Base-by-base conservation (phyloP, 1,284 basidiomycete species). In the Ceratobasidium sp. region DNA sequence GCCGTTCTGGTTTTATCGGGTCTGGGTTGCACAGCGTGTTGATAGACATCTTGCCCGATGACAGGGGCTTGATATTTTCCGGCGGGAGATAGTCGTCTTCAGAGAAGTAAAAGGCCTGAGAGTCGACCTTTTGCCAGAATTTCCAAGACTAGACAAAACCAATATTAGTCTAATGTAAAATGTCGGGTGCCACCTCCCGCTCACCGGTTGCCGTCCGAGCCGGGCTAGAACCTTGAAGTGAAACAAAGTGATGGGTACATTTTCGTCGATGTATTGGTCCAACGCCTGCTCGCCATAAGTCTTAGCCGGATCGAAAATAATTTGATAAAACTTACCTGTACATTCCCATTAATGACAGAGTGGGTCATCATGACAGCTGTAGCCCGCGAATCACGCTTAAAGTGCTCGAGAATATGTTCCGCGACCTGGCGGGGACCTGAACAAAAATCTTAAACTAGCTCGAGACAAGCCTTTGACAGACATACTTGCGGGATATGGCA, bases 1-100 rank as follows among this genome's bases (percentile, higher is more conserved):
- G 17, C 78, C 73, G 46, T 76, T 46, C 81, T 65, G 56, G 89
- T 89, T 82, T 92, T 91, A 44, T 25, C 22, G 71, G 71, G 40
- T 74, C 61, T 15, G 71, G 71, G 37, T 74, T 52, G 61, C 71
- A 74, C 34, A 74, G 51, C 22, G 71, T 74, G 37, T 74, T 56
- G 34, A 74, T 64, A 17, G 71, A 74, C 71, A 74, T 74, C n/a
- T 74, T 74, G 19, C 56, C 61, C 25, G 71, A 74, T 29, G 71
- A 74, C 15, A n/a, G 32, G 8, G 61, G 71, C 71, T 65, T 74
- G 49, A 56, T 37, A 32, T 13, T 54, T 54, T 74, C 71, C 11
- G 15, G 71, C 11, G 71, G 71, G 59, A 74, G 71, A 65, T 74
- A 74, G 15, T 74, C 71, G 25, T 74, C 71, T 29, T 74, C 71